Evolutionary conservation across 768 basidiomycete species (phyloP), one percentile per base, ranked within the genome.

Genomic region (Suillus sp.): DNA sequence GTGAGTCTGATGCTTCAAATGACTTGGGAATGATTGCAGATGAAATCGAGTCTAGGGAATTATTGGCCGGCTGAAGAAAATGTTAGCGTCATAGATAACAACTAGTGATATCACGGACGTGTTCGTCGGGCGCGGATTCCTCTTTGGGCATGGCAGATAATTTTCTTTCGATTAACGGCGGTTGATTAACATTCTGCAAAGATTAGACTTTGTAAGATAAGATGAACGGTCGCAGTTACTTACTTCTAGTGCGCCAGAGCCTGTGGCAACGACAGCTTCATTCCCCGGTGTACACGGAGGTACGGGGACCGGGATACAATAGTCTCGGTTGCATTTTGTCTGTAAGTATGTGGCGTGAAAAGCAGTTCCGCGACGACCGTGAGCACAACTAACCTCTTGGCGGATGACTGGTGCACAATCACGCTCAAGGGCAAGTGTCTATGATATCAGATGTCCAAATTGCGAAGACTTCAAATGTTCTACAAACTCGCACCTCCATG

Each of bases 1-100:
- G 18, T 2, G 56, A 13, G 40, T 38, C 55, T 40, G 56, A 57
- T 57, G 38, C 18, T 57, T 57, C 40, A 30, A 57, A 57, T 57
- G 56, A 40, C n/a, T 40, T 38, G 11, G 38, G 56, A 42, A 57
- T 57, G 25, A 57, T 40, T 40, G 56, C 25, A 30, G 37, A 57
- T 30, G 18, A 27, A 57, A 57, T 40, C 1, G 37, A 57, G 56
- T 40, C 27, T 40, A 40, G 18, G 11, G 38, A 57, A 57, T 57
- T 57, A 57, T 27, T 8, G 56, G 56, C 56, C 3, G 25, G 38
- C 38, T 57, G 10, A 13, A 42, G 25, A 20, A 30, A 40, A 27
- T 40, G 38, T 57, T 9, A 57, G 56, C 9, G 18, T 18, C 37
- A 5, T 18, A 57, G 18, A 27, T 18, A 40, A 7, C 18, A 16